phyloP scores from a whole-genome alignment of 352 stramenopile genomes.

The Pythium brachiatum region DNA sequence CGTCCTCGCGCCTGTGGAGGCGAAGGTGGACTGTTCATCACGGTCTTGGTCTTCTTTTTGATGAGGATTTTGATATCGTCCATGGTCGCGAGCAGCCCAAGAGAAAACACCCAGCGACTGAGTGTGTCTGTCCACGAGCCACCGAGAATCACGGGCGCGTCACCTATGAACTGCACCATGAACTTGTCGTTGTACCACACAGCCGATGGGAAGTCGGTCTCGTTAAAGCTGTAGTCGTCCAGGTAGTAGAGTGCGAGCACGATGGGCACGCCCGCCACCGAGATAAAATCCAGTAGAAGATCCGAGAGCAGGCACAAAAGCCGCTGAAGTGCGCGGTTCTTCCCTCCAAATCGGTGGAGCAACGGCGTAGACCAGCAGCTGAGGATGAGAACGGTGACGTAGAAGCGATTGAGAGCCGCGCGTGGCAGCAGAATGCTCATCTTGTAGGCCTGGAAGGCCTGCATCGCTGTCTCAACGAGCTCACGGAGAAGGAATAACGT shows the following conservation, averaged over 20 bases:
- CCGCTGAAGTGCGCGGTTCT: background rate
- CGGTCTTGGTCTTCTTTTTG: background rate
- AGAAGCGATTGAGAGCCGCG: conserved; percentile 13
- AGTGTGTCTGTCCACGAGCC: conserved; percentile 6
- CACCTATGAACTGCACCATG: conserved; percentile 12
- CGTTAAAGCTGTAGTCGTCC: background rate
- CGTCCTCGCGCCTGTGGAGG: too few species aligned
- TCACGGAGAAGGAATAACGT: conserved; percentile 16
- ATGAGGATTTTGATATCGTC: conserved; percentile 22
- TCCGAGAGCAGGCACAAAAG: conserved; percentile 14
- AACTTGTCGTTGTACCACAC: conserved; percentile 20
- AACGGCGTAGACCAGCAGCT: conserved; percentile 23
- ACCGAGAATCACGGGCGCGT: conserved; percentile 9
- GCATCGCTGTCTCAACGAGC: conserved; percentile 10
- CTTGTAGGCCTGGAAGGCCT: conserved; percentile 14
- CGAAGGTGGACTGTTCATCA: background rate
- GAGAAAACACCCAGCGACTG: conserved; percentile 20
- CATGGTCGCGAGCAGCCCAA: conserved; percentile 15
- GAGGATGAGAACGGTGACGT: conserved; percentile 8
- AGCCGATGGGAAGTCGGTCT: background rate
- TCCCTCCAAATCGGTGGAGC: background rate
- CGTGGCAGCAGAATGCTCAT: conserved; percentile 17
- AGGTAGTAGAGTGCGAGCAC: conserved; percentile 1
- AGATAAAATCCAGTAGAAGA: conserved; percentile 15
- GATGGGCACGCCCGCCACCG: background rate